phyloP scores from a whole-genome alignment of 2,329 filamentous ascomycete genomes.

The Colletotrichum sp. region DNA sequence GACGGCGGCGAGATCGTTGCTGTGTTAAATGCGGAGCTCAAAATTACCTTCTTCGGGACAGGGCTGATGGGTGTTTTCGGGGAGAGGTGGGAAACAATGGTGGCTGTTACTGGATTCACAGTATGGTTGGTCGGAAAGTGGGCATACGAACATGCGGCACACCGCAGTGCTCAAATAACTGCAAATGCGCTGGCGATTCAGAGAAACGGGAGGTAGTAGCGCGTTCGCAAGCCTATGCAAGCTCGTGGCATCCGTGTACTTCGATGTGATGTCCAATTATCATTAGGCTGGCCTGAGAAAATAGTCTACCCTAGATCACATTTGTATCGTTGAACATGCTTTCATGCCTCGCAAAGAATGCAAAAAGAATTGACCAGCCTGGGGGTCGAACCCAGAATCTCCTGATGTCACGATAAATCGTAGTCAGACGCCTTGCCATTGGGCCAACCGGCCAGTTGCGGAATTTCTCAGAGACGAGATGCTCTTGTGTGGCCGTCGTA shows the following conservation, averaged over 20 bases:
- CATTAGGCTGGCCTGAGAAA: neutral
- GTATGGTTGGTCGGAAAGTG: neutral
- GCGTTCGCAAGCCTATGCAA: no score
- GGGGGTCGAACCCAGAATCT: conserved; percentile 22
- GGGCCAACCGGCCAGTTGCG: conserved; percentile 29
- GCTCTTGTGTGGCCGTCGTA: accelerated
- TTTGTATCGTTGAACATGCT: neutral
- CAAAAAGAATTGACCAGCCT: conserved; percentile 14
- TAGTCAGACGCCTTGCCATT: conserved; percentile 51
- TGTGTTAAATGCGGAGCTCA: neutral
- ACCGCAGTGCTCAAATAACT: no score
- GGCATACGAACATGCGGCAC: no score
- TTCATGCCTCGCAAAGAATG: neutral
- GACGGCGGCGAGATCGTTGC: conserved; percentile 12
- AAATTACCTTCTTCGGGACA: conserved; percentile 4
- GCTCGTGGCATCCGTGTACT: no score
- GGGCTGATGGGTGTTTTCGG: conserved; percentile 9
- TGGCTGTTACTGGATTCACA: neutral
- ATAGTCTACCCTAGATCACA: neutral
- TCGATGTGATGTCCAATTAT: neutral
- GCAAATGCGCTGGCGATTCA: no score
- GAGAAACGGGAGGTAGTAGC: no score
- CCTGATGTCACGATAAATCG: conserved; percentile 25
- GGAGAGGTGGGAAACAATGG: conserved; percentile 5
- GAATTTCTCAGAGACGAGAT: accelerated